Base-by-base conservation (phyloP, 2,329 filamentous ascomycete species). In the Pestalotiopsis sp. region DNA sequence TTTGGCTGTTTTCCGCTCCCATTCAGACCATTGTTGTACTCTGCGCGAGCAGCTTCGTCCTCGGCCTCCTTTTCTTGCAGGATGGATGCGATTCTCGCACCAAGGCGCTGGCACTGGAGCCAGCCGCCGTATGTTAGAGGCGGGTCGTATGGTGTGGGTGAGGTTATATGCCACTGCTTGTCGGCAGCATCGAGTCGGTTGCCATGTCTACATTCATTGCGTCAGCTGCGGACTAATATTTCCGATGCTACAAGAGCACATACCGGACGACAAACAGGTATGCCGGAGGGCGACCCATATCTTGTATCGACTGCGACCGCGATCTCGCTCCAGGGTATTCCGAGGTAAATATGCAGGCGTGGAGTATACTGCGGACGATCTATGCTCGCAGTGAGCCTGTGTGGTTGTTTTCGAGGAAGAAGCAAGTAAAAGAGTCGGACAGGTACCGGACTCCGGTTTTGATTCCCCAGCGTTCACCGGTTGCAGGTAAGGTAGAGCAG, bases 71-170 rank as follows among this genome's bases (percentile, higher is more conserved):
- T 83, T 65, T 86, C 87, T 68, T 84, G 84, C 59, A 89, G 81
- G 38, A 97, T 88, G 73, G 85, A 90, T n/a, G 89, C 92, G 70
- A 99, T 98, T 69, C 94, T 90, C 69, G 90, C 86, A 17, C 96
- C 96, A 26, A 98, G 87, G 4, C 91, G 89, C 73, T 92, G 90
- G 66, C 92, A 91, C 79, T 98, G 96, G 14, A 91, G 88, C 92
- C 96, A 98, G 71, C 96, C 96, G 73, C 93, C 93, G 77, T 98
- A 98, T 2, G 94, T 97, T 68, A 99, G 85, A 63, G 96, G 96
- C 72, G 96, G 93, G 72, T 99, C 95, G 83, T 98, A 99, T 1
- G 96, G 96, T 5, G 94, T 94, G 1, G 94, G 92, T 5, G 96
- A 97, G 38, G 92, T 92, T 66, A 97, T 86, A 79, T 98, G 94